Conservation (phyloP, 2,329 filamentous ascomycete species). For the Xylaria hypoxylon region DNA sequence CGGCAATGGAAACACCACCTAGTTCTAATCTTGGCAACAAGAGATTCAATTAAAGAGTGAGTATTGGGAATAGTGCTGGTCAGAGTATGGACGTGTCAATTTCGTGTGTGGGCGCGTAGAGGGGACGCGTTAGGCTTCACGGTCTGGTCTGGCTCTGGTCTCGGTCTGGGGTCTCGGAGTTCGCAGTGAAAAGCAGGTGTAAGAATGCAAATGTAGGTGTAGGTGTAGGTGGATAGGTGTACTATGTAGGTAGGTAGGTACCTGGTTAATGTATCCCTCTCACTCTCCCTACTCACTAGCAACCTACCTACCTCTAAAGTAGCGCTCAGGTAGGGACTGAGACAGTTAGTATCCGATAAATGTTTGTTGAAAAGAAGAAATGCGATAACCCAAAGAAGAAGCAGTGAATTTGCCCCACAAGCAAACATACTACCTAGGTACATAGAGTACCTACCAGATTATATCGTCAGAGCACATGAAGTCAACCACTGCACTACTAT, state of each 20-base stretch:
- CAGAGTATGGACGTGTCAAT: slow-evolving; percentile 51
- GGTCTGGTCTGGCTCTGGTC: slow-evolving; percentile 25
- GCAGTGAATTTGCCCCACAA: slow-evolving; percentile 6
- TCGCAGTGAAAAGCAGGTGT: too few relatives aligned
- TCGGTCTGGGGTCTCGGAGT: too few relatives aligned
- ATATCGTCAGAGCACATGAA: too few relatives aligned
- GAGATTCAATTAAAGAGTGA: slow-evolving; percentile 51
- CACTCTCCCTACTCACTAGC: too few relatives aligned
- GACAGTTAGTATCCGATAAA: slow-evolving; percentile 6
- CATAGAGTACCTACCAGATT: too few relatives aligned
- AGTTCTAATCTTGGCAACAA: slow-evolving; percentile 30
- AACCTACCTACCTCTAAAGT: too few relatives aligned
- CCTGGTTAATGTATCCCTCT: neutral
- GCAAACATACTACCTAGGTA: too few relatives aligned
- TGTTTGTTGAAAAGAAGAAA: slow-evolving; percentile 13
- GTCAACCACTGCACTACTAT: too few relatives aligned
- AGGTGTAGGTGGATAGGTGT: neutral
- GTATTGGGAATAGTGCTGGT: slow-evolving; percentile 48
- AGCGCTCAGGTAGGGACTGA: too few relatives aligned
- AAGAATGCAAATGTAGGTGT: neutral
- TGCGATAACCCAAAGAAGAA: slow-evolving; percentile 24
- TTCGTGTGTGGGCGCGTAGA: slow-evolving; percentile 50
- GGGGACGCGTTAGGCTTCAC: slow-evolving; percentile 35
- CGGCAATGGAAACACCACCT: slow-evolving; percentile 24
- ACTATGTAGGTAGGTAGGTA: neutral